Conservation (phyloP, 164 flowering plant species). For the Aristolochia fimbriata region DNA sequence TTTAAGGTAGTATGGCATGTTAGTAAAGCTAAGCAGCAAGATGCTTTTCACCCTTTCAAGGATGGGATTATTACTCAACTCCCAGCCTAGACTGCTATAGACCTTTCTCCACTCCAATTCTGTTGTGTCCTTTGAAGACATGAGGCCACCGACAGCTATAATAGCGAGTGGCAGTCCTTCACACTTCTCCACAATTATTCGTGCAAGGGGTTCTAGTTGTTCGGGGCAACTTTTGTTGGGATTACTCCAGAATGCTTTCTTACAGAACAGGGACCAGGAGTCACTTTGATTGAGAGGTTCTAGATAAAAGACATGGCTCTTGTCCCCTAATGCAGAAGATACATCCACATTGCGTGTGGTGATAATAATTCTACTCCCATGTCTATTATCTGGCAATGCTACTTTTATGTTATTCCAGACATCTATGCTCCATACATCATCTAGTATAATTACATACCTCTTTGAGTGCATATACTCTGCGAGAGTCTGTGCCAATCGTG, state of each 20-base stretch:
- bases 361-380: slow-evolving; percentile 23
- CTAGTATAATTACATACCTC: slow-evolving; percentile 36
- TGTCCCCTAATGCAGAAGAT: slow-evolving; percentile 20
- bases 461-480: slow-evolving; percentile 12
- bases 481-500: slow-evolving; percentile 19
- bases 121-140: slow-evolving; percentile 1
- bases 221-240: not conserved
- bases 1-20: slow-evolving; percentile 12
- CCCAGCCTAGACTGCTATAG: slow-evolving; percentile 4
- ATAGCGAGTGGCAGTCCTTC: slow-evolving; percentile 19
- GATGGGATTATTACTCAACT: slow-evolving; percentile 1
- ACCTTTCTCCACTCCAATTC: slow-evolving; percentile 8
- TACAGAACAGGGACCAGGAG: slow-evolving; percentile 4
- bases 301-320: not conserved
- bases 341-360: slow-evolving; percentile 28
- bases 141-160: slow-evolving; percentile 10
- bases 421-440: slow-evolving; percentile 34
- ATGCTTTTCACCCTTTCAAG: slow-evolving; percentile 2
- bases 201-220: not conserved
- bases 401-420: slow-evolving; percentile 15
- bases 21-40: slow-evolving; percentile 4
- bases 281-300: not conserved
- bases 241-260: slow-evolving; percentile 1
- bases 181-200: slow-evolving; percentile 11
- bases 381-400: slow-evolving; percentile 12